A percentile compares a stretch with the other conserved stretches of the same genome.
Evolutionary conservation across 495 filamentous ascomycete genomes (phyloP).

Genomic region (Aspergillus heteromorphus): DNA sequence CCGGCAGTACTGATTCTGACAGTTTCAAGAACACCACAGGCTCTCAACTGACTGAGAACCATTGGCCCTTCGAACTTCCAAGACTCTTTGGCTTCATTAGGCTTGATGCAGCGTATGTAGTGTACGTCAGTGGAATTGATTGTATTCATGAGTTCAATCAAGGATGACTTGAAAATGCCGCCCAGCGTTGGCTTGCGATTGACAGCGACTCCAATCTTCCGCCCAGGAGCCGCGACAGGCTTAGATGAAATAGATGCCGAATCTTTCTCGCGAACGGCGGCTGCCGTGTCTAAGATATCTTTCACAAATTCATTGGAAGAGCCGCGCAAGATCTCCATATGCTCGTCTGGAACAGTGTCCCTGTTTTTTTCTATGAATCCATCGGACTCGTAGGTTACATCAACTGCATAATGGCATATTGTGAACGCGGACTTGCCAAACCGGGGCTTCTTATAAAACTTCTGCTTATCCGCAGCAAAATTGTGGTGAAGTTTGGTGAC

Average conservation of each 20-base stretch:
- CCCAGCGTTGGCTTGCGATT: slow-evolving; percentile 96
- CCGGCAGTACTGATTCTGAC: slow-evolving; percentile 97
- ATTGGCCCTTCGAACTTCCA: slow-evolving; percentile 99
- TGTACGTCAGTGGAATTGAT: slow-evolving; percentile 98
- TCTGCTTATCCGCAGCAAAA: slow-evolving; percentile 85
- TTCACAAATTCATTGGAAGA: slow-evolving; percentile 83
- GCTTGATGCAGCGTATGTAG: slow-evolving; percentile 99
- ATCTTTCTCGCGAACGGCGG: slow-evolving; percentile 86
- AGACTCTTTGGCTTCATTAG: slow-evolving; percentile 91
- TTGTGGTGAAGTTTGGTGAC: slow-evolving; percentile 97
- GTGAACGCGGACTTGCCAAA: slow-evolving; percentile 98
- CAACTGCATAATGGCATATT: slow-evolving; percentile 96
- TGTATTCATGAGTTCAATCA: slow-evolving; percentile 97
- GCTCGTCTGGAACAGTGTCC: slow-evolving; percentile 97
- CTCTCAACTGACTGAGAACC: slow-evolving; percentile 94
- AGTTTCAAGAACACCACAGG: slow-evolving; percentile 98
- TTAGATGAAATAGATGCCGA: slow-evolving; percentile 66
- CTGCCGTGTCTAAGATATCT: slow-evolving; percentile 79
- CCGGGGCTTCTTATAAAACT: slow-evolving; percentile 96
- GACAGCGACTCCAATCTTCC: slow-evolving; percentile 83
- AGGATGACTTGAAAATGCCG: slow-evolving; percentile 96
- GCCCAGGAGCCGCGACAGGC: slow-evolving; percentile 59
- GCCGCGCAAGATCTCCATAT: slow-evolving; percentile 82
- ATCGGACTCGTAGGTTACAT: slow-evolving; percentile 99
- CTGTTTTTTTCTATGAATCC: slow-evolving; percentile 99